Conservation (phyloP, 139 green algal genomes). For the Coelastrella sp. region DNA sequence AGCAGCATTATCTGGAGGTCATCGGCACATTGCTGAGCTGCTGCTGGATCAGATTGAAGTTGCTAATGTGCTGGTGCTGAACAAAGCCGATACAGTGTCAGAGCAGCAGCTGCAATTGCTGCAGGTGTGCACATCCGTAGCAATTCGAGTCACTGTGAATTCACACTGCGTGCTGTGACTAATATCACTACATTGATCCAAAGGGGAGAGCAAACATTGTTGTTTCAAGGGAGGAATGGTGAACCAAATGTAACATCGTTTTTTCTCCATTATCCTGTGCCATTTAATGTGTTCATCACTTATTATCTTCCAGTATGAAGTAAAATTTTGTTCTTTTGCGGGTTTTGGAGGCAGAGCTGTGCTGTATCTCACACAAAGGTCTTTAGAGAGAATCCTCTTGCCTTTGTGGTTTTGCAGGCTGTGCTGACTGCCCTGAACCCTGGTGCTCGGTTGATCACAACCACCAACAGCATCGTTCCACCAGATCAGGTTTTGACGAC, state of each 20-base stretch:
- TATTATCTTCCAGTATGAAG: too few relatives aligned
- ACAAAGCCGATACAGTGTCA: constrained; percentile 70
- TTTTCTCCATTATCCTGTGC: too few relatives aligned
- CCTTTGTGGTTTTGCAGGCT: constrained; percentile 36
- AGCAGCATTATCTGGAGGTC: constrained; percentile 54
- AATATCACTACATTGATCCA: not conserved
- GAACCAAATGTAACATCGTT: too few relatives aligned
- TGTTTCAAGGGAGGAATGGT: too few relatives aligned
- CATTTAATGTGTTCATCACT: too few relatives aligned
- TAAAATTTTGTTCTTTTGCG: too few relatives aligned
- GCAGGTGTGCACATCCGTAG: not conserved
- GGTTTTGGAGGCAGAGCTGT: too few relatives aligned
- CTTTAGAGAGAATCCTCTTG: too few relatives aligned
- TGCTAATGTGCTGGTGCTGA: constrained; percentile 87
- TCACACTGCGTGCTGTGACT: too few relatives aligned
- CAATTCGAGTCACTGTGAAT: too few relatives aligned
- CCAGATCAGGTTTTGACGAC: constrained; percentile 63
- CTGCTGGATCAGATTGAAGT: constrained; percentile 85
- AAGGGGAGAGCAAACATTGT: too few relatives aligned
- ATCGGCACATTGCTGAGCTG: constrained; percentile 77
- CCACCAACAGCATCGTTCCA: constrained; percentile 42
- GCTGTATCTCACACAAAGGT: too few relatives aligned
- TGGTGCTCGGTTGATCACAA: constrained; percentile 58
- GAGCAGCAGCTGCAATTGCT: not conserved
- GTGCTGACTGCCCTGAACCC: constrained; percentile 71